Evolutionary conservation across 495 filamentous ascomycete species (phyloP).

Genomic region (Xylaria longipes): DNA sequence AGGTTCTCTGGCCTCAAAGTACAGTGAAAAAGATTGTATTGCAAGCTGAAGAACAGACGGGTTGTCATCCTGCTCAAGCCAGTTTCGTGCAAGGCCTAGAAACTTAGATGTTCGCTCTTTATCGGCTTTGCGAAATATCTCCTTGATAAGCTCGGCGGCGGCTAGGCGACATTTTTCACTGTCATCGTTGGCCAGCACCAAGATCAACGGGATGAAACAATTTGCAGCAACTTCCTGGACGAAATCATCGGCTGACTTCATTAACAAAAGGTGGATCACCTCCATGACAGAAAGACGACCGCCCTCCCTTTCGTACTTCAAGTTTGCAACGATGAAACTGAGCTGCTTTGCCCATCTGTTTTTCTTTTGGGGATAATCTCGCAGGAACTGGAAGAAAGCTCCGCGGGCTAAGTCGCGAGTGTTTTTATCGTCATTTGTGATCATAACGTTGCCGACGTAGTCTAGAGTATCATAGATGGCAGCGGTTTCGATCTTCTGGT

Average conservation of each 20-base stretch:
- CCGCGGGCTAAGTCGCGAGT: slow-evolving; percentile 86
- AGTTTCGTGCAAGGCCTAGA: slow-evolving; percentile 70
- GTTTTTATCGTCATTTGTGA: slow-evolving; percentile 87
- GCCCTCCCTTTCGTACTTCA: slow-evolving; percentile 86
- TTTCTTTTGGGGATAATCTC: slow-evolving; percentile 92
- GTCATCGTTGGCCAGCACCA: slow-evolving; percentile 87
- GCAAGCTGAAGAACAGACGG: slow-evolving; percentile 71
- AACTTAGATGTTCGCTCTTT: slow-evolving; percentile 72
- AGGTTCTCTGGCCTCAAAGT: slow-evolving; percentile 71
- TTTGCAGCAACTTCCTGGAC: slow-evolving; percentile 80
- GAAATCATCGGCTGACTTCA: slow-evolving; percentile 79
- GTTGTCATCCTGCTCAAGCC: slow-evolving; percentile 76
- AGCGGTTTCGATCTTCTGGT: slow-evolving; percentile 81
- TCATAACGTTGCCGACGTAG: slow-evolving; percentile 88
- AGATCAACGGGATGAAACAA: slow-evolving; percentile 85
- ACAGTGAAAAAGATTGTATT: slow-evolving; percentile 80
- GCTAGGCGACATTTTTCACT: slow-evolving; percentile 84
- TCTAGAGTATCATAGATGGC: slow-evolving; percentile 92
- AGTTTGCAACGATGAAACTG: slow-evolving; percentile 84
- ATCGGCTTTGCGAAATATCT: slow-evolving; percentile 80
- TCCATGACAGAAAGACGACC: slow-evolving; percentile 93
- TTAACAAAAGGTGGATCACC: slow-evolving; percentile 78
- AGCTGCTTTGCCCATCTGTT: slow-evolving; percentile 87
- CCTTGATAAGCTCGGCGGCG: slow-evolving; percentile 78
- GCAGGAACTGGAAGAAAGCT: slow-evolving; percentile 90